Base-by-base conservation (phyloP, 805 yeast genomes). In the Priceomyces carsonii region DNA sequence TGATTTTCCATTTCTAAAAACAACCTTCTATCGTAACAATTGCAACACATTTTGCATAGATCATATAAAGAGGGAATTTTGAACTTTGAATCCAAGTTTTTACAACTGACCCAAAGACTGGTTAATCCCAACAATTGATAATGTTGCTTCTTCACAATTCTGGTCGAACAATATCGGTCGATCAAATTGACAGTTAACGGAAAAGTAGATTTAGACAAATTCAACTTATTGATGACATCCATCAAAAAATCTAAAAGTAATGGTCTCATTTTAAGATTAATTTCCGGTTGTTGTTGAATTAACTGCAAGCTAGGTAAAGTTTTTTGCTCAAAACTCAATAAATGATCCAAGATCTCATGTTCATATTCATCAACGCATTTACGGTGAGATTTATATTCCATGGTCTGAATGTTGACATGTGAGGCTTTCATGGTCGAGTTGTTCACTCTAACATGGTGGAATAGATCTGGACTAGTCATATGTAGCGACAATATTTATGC, bases 1-100 rank as follows among this genome's bases (percentile, higher is more conserved):
- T 80, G 82, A 39, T 79, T 69, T 54, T 85, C 95, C 79, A 82
- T 79, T 50, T 79, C 80, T 39, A 79, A 61, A 51, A 84, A 78
- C 41, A 76, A 63, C 43, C 71, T 67, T 44, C 70, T 73, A 34
- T 76, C 69, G 56, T 77, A 79, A 51, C 76, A 74, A 44, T 75
- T 69, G 55, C 80, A 77, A 55, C 83, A 78, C 56, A 77, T 66
- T 38, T 72, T 73, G 48, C 75, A 65, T 33, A 80, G 60, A 43
- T 72, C 74, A 33, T 67, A 66, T 36, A 79, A 57, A 14, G 73
- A 62, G 6, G 83, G 82, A 25, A 80, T 75, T 51, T 78, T 78
- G 45, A 75, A 74, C 59, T 77, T 77, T 43, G 71, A 64, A 49
- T 77, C 81, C 48, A 69, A 54, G 64, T 71, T 64, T 47, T 68